Conservation (phyloP, 2,329 filamentous ascomycete species). For the Rasamsonia emersonii region DNA sequence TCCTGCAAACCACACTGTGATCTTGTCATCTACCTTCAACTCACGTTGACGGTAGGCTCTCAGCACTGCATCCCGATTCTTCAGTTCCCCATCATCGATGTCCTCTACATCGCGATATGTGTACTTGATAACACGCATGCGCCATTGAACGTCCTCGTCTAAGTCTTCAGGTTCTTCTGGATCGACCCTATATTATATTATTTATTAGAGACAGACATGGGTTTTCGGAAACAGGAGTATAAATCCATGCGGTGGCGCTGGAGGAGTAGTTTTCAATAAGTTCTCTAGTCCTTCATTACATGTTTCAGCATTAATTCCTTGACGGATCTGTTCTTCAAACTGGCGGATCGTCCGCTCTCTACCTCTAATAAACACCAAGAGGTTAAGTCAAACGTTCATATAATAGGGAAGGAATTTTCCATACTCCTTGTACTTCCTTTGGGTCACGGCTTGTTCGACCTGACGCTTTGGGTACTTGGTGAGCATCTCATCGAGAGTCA, state of each 20-base stretch:
- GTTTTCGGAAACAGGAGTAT: not conserved
- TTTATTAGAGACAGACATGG: not conserved
- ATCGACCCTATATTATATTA: not conserved
- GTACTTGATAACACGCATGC: not conserved
- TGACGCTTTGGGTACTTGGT: not conserved
- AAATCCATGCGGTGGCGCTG: not conserved
- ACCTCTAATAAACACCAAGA: not conserved
- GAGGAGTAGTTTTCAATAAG: not conserved
- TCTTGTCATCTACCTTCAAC: not conserved
- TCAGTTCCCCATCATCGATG: not conserved
- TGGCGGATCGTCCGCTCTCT: not conserved
- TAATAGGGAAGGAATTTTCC: not conserved
- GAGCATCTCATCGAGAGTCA: constrained; percentile 7
- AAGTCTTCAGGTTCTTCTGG: not conserved
- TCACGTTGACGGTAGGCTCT: not conserved
- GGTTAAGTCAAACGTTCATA: not conserved
- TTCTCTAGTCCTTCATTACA: not conserved
- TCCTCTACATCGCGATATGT: not conserved
- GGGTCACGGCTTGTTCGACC: not conserved
- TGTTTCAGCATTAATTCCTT: not conserved
- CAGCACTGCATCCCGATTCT: not conserved
- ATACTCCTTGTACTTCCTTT: constrained; percentile 1
- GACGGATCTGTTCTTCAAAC: not conserved
- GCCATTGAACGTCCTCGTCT: not conserved
- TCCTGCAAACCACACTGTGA: not conserved